Base-by-base conservation (phyloP, 768 basidiomycete genomes). In the Kwoniella sp. region DNA sequence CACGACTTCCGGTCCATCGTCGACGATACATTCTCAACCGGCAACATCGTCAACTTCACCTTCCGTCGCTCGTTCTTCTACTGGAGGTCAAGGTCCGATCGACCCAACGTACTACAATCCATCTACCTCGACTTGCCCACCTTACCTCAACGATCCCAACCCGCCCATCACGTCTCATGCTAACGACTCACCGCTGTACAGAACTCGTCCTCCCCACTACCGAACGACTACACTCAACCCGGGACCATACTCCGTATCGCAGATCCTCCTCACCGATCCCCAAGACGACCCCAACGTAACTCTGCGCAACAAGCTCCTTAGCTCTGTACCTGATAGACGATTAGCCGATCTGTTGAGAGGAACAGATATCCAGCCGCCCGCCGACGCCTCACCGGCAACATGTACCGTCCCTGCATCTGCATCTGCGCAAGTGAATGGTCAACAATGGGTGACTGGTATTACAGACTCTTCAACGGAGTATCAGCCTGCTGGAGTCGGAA, bases 361-460 rank as follows among this genome's bases (percentile, higher is more conserved):
- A 5, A 29, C 56, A 1, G 7, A 17, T 15, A 25, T 30, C n/a
- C 56, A 48, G 56, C n/a, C 25, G 15, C 30, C 55, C 29, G 17
- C 62, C 29, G 26, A 46, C 26, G 30, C 49, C 25, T 24, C 37
- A 15, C 54, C 61, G 15, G 19, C 63, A 26, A 33, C 57, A 21
- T 29, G 8, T 7, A 49, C 51, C 21, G 10, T 44, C 10, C 50
- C 60, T 6, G 19, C n/a, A n/a, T n/a, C n/a, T n/a, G n/a, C n/a
- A 40, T 24, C 30, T 24, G 5, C 22, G 8, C 40, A 44, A 19
- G 3, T 4, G 4, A 15, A 44, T 19, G 17, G 40, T 44, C 40
- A 44, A 40, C 56, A 59, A 55, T 64, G 63, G 63, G 57, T 59
- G 2, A 57, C 55, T n/a, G 62, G 62, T 22, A 44, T 64, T 5